Conservation (phyloP, 306 rosid genomes). For the Gleditsia sinensis region DNA sequence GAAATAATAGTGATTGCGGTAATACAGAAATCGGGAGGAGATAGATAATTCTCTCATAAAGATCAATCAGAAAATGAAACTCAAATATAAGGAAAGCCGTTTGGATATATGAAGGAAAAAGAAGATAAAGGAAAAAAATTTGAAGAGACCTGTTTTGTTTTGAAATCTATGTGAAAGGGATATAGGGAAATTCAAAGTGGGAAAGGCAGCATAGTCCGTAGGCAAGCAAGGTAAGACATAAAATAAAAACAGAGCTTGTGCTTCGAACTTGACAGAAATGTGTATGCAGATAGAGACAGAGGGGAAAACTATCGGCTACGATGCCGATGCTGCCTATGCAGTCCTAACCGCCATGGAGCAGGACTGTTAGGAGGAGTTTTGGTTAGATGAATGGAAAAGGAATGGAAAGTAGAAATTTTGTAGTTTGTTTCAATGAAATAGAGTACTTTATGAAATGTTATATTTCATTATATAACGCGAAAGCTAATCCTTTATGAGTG, state of each 20-base stretch:
- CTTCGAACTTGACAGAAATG: background rate
- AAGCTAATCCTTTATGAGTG: too few species aligned
- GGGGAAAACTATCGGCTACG: background rate
- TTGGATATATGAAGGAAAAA: background rate
- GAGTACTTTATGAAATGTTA: too few species aligned
- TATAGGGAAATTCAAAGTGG: background rate
- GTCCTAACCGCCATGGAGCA: background rate
- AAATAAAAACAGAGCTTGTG: background rate
- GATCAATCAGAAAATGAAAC: background rate
- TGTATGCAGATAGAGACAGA: background rate
- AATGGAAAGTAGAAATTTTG: too few species aligned
- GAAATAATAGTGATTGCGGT: background rate
- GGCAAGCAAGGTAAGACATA: background rate
- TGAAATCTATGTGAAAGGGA: background rate
- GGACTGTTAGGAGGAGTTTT: too few species aligned
- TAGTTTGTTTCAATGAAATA: too few species aligned
- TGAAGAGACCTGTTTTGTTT: background rate
- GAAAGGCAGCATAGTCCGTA: background rate
- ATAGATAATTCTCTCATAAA: background rate
- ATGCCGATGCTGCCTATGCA: background rate
- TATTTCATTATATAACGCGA: too few species aligned
- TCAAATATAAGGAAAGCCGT: background rate
- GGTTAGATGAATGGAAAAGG: too few species aligned
- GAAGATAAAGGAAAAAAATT: background rate
- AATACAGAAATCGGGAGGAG: background rate